Conservation (phyloP, 345 rosid genomes). For the Citrus sinensis region DNA sequence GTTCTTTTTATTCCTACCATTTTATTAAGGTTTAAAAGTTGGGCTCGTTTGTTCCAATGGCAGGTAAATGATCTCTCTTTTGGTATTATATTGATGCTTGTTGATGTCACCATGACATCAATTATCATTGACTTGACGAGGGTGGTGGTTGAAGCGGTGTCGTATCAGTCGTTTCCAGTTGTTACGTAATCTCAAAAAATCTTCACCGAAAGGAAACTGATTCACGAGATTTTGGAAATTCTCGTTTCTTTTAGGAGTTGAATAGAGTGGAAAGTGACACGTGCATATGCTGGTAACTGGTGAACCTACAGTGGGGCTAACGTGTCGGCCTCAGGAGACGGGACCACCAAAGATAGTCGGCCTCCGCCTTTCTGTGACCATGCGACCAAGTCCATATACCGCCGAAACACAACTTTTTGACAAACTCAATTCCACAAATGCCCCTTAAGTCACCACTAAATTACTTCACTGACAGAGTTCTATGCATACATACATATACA, state of each 20-base stretch:
- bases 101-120: slow-evolving; percentile 12
- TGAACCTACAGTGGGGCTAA: background rate
- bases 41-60: no score
- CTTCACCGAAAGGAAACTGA: background rate
- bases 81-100: no score
- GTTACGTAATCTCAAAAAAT: background rate
- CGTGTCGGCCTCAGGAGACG: slow-evolving; percentile 35
- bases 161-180: background rate
- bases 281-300: background rate
- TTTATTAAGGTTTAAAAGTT: no score
- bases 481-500: no score
- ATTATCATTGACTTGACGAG: background rate
- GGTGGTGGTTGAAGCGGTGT: background rate
- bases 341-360: slow-evolving; percentile 49
- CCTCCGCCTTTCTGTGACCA: slow-evolving; percentile 25
- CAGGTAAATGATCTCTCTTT: no score
- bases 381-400: slow-evolving; percentile 26
- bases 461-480: no score
- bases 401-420: slow-evolving; percentile 58
- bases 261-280: slow-evolving; percentile 21
- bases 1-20: no score
- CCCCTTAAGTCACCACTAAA: background rate
- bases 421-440: background rate
- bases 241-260: background rate
- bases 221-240: slow-evolving; percentile 11